These are phyloP conservation scores for Hypomontagnella monticulosa DNA, from an alignment of 495 filamentous ascomycete genomes.

Conservation along the genomic window DNA sequence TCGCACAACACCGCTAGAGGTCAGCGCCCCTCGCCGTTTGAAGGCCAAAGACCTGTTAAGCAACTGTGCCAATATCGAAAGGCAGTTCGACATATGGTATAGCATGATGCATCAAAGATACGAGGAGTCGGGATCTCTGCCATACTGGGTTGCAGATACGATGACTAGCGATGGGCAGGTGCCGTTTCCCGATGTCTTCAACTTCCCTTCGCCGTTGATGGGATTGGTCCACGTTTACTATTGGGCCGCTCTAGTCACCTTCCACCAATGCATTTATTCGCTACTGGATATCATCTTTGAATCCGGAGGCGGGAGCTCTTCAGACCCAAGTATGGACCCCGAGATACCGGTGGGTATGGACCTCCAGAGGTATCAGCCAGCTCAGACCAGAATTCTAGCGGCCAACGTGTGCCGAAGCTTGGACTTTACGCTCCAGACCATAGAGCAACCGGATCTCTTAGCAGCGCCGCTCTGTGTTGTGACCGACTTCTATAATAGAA, in stretches of 20 bases:
- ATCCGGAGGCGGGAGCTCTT: constrained; percentile 21
- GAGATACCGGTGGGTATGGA: constrained; percentile 42
- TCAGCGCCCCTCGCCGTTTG: constrained; percentile 45
- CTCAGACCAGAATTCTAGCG: constrained; percentile 45
- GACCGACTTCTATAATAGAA: constrained; percentile 45
- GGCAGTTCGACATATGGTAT: constrained; percentile 53
- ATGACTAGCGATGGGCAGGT: constrained; percentile 27
- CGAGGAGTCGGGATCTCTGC: constrained; percentile 32
- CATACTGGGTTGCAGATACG: constrained; percentile 36
- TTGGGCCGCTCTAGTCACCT: constrained; percentile 51
- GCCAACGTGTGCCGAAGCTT: constrained; percentile 51
- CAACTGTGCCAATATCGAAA: constrained; percentile 53
- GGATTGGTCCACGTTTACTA: constrained; percentile 52
- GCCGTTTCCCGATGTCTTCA: constrained; percentile 50
- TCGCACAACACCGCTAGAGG: constrained; percentile 41
- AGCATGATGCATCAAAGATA: constrained; percentile 37
- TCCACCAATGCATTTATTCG: constrained; percentile 51
- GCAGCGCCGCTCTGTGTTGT: constrained; percentile 48
- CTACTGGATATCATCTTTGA: constrained; percentile 52
- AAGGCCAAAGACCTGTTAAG: constrained; percentile 54
- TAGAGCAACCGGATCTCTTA: constrained; percentile 54
- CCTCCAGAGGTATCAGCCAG: constrained; percentile 39
- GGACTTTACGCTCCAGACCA: constrained; percentile 48
- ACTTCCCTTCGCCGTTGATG: constrained; percentile 47
- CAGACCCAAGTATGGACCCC: constrained; percentile 16